phyloP scores from a whole-genome alignment of 1,139 yeast genomes.

The Sporopachydermia cereana region DNA sequence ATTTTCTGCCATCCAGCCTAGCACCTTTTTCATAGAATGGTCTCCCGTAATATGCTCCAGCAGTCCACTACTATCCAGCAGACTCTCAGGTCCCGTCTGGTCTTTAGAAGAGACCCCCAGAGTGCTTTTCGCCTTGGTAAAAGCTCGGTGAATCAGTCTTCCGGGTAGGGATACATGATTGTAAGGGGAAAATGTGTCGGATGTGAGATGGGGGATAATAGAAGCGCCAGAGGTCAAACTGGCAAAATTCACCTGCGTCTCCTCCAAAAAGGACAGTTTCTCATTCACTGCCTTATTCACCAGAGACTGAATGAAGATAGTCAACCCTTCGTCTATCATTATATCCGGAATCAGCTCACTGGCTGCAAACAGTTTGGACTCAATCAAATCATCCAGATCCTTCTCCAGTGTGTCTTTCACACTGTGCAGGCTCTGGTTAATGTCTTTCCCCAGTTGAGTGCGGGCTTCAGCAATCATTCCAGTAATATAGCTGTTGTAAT shows the following conservation, averaged over 20 bases:
- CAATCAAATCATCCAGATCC: constrained; percentile 1
- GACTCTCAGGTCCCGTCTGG: not conserved
- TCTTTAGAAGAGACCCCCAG: not conserved
- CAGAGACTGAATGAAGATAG: not conserved
- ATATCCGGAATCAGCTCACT: not conserved
- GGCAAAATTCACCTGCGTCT: not conserved
- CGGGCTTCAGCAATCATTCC: not conserved
- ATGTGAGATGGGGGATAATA: not conserved
- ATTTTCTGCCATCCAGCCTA: constrained; percentile 2
- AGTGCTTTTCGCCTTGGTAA: not conserved
- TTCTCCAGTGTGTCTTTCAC: not conserved
- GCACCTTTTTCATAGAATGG: not conserved
- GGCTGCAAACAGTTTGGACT: not conserved
- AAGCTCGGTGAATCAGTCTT: not conserved
- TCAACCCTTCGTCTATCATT: not conserved
- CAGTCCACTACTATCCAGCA: not conserved
- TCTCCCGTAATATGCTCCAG: not conserved
- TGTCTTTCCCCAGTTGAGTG: not conserved
- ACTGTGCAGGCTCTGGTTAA: not conserved
- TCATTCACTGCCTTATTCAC: not conserved
- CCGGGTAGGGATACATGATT: not conserved
- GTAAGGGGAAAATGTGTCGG: constrained; percentile 1
- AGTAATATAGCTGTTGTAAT: constrained; percentile 2
- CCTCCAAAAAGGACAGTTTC: not conserved
- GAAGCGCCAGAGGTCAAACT: not conserved